phyloP scores from a whole-genome alignment of 1,284 basidiomycete species.

The Nidula niveotomentosa region DNA sequence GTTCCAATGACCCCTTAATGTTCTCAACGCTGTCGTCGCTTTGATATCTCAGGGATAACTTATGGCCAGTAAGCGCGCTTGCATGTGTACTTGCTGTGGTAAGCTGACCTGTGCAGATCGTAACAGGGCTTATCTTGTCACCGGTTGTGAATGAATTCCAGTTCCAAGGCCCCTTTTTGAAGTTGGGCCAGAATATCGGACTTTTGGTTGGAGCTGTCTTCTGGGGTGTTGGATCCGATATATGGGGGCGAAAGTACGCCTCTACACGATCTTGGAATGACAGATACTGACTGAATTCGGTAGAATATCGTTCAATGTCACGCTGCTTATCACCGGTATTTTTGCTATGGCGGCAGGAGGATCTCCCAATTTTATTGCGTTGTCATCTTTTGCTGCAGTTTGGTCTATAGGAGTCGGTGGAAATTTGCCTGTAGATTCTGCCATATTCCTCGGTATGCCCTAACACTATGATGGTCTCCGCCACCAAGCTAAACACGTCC shows the following conservation, averaged over 20 bases:
- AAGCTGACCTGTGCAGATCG: conserved; percentile 30
- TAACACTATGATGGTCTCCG: not conserved
- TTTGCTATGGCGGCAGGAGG: conserved; percentile 66
- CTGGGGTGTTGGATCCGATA: conserved; percentile 58
- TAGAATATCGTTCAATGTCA: conserved; percentile 72
- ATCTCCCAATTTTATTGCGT: conserved; percentile 49
- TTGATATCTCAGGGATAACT: conserved; percentile 26
- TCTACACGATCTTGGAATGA: not conserved
- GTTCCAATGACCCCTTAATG: not conserved
- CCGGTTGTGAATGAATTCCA: conserved; percentile 58
- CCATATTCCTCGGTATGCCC: conserved; percentile 69
- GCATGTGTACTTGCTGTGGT: not conserved
- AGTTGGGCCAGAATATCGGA: conserved; percentile 60
- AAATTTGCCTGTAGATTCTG: conserved; percentile 77
- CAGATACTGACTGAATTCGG: not conserved
- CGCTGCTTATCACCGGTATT: conserved; percentile 67
- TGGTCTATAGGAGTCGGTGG: conserved; percentile 66
- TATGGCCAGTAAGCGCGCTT: conserved; percentile 25
- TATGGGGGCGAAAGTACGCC: conserved; percentile 60
- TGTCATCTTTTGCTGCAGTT: conserved; percentile 54
- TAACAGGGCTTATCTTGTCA: conserved; percentile 55
- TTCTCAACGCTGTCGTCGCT: not conserved
- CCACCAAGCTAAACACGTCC: not conserved
- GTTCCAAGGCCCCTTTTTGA: conserved; percentile 54
- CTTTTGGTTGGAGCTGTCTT: conserved; percentile 64